These are phyloP conservation scores for Heterobasidion occidentale DNA, from an alignment of 1,284 basidiomycete species.

Conservation along the genomic window DNA sequence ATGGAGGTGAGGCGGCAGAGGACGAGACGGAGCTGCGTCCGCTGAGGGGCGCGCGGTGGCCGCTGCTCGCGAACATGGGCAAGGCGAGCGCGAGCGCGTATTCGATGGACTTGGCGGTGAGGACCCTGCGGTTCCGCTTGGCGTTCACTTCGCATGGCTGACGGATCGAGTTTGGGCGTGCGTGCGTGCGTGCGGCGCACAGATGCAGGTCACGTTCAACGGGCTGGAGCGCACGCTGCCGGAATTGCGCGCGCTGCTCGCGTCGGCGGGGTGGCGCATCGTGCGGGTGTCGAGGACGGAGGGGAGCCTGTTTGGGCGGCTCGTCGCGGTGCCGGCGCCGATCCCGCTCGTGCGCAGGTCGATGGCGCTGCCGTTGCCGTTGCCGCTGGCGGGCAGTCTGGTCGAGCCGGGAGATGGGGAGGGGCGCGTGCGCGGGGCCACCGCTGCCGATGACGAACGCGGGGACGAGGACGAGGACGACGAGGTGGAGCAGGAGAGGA, in stretches of 20 bases:
- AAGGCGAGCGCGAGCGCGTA: slow-evolving; percentile 65
- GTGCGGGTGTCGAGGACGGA: slow-evolving; percentile 47
- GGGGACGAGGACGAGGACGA: neutral
- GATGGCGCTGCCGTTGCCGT: neutral
- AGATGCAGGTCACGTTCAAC: slow-evolving; percentile 72
- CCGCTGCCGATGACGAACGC: neutral
- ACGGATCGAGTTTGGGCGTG: neutral
- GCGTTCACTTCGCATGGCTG: neutral
- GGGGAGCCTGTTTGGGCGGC: slow-evolving; percentile 58
- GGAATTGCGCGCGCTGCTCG: slow-evolving; percentile 48
- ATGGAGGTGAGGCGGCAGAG: neutral
- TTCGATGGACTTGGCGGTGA: slow-evolving; percentile 65
- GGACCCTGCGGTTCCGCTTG: slow-evolving; percentile 8
- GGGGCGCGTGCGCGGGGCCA: neutral
- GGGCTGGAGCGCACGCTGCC: slow-evolving; percentile 64
- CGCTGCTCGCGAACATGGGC: slow-evolving; percentile 60
- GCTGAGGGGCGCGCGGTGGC: slow-evolving; percentile 36
- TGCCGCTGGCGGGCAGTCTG: neutral
- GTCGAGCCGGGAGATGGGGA: neutral
- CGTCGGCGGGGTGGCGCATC: slow-evolving; percentile 62
- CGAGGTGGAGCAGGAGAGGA: slow-evolving; percentile 1
- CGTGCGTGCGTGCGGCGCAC: neutral
- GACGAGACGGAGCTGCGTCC: slow-evolving; percentile 28
- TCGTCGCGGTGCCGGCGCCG: slow-evolving; percentile 48
- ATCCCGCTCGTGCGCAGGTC: neutral